Evolutionary conservation across 345 rosid genomes (phyloP).

Genomic region (Corchorus olitorius): DNA sequence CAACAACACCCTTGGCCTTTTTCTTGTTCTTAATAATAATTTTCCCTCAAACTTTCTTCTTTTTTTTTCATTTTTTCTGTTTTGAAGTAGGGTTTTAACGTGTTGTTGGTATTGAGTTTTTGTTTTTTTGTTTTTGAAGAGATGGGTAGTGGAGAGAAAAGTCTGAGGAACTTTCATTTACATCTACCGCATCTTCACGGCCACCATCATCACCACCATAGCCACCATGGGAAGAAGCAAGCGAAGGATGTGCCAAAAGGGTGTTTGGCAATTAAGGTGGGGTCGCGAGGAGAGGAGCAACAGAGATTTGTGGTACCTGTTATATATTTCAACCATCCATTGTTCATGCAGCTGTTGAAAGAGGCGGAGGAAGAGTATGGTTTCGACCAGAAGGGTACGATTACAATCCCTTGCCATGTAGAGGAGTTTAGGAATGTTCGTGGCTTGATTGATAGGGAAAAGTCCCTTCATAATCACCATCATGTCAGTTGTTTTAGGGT

Average conservation of each 20-base stretch:
- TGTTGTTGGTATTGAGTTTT: neutral
- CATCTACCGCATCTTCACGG: slow-evolving; percentile 31
- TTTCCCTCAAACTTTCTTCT: slow-evolving; percentile 26
- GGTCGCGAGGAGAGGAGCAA: slow-evolving; percentile 48
- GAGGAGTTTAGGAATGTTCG: slow-evolving; percentile 57
- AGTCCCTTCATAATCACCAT: slow-evolving; percentile 47
- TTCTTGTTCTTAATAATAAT: slow-evolving; percentile 17
- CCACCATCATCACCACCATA: slow-evolving; percentile 16
- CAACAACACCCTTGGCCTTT: slow-evolving; percentile 49
- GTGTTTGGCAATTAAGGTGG: slow-evolving; percentile 62
- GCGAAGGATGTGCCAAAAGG: slow-evolving; percentile 58
- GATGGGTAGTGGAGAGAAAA: slow-evolving; percentile 50
- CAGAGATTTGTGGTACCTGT: slow-evolving; percentile 60
- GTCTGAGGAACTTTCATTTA: slow-evolving; percentile 26
- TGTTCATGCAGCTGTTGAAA: slow-evolving; percentile 61
- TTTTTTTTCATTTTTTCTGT: neutral
- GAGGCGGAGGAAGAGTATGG: slow-evolving; percentile 67
- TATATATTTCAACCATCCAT: slow-evolving; percentile 57
- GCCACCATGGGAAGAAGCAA: slow-evolving; percentile 30
- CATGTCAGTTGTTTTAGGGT: slow-evolving; percentile 70
- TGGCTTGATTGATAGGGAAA: slow-evolving; percentile 63
- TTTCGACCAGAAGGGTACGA: slow-evolving; percentile 66
- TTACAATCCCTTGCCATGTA: slow-evolving; percentile 61
- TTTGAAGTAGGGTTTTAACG: neutral
- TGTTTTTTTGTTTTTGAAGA: neutral